Evolutionary conservation across 768 basidiomycete species (phyloP).

Genomic region (Galerina sulciceps): DNA sequence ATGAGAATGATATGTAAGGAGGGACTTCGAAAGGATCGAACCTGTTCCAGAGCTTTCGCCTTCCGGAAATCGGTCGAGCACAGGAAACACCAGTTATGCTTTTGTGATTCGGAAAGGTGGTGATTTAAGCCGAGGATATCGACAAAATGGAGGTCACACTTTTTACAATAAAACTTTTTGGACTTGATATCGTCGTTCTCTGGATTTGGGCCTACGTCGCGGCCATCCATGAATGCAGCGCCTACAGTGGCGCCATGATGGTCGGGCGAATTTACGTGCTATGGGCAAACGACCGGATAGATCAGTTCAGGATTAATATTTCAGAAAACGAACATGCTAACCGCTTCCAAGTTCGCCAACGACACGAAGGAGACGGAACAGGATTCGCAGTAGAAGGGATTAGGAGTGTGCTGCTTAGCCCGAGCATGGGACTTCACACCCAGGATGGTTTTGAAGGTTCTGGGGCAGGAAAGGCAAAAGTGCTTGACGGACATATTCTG

Average conservation of each 20-base stretch:
- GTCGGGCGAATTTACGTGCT: neutral
- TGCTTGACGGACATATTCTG: neutral
- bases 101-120: neutral
- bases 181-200: neutral
- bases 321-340: neutral
- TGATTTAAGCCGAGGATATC: neutral
- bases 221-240: neutral
- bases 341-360: neutral
- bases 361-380: neutral
- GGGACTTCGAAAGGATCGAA: neutral
- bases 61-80: constrained; percentile 29
- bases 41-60: constrained; percentile 10
- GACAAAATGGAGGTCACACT: neutral
- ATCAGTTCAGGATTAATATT: neutral
- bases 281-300: neutral
- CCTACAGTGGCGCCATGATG: neutral
- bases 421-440: neutral
- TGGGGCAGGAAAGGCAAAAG: neutral
- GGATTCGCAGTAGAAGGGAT: neutral
- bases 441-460: neutral
- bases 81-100: constrained; percentile 31
- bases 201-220: neutral
- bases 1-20: too few species aligned
- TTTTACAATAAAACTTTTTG: neutral
- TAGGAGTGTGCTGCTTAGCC: neutral